These are phyloP conservation scores for Beta macrorhiza DNA, from an alignment of 179 eudicot species.

Conservation along the genomic window DNA sequence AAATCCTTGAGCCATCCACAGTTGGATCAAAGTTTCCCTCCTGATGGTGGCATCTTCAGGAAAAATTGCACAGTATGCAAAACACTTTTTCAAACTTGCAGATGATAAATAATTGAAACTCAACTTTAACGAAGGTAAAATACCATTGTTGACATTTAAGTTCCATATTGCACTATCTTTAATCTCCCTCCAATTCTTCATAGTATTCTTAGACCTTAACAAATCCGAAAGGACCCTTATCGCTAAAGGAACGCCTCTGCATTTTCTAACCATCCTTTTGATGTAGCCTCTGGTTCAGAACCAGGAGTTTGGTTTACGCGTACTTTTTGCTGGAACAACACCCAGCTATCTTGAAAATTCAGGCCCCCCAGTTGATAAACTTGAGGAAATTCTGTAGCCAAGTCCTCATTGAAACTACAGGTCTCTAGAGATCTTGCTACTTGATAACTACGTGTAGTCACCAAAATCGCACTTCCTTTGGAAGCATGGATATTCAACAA, in stretches of 20 bases:
- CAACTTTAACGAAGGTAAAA: slow-evolving; percentile 26
- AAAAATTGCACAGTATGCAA: slow-evolving; percentile 31
- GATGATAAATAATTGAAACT: slow-evolving; percentile 32
- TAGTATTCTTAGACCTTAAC: neutral
- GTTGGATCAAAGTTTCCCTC: slow-evolving; percentile 20
- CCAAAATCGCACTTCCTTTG: slow-evolving; percentile 24
- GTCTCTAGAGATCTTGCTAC: neutral
- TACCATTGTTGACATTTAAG: neutral
- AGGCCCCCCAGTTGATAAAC: slow-evolving; percentile 6
- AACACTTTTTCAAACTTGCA: slow-evolving; percentile 28
- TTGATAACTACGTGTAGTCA: slow-evolving; percentile 26
- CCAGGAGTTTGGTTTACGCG: neutral
- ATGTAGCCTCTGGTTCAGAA: neutral
- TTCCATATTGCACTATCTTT: slow-evolving; percentile 31
- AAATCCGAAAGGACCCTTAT: slow-evolving; percentile 21
- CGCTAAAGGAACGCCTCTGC: slow-evolving; percentile 30
- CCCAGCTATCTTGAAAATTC: slow-evolving; percentile 7
- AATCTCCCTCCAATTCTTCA: slow-evolving; percentile 18
- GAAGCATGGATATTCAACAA: slow-evolving; percentile 23
- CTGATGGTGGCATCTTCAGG: slow-evolving; percentile 12
- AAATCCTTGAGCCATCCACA: slow-evolving; percentile 37
- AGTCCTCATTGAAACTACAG: neutral
- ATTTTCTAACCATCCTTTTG: slow-evolving; percentile 18
- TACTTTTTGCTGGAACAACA: slow-evolving; percentile 11
- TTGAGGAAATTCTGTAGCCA: neutral